These are phyloP conservation scores for Mitragyna speciosa DNA, from an alignment of 257 asterid genomes.

Conservation along the genomic window DNA sequence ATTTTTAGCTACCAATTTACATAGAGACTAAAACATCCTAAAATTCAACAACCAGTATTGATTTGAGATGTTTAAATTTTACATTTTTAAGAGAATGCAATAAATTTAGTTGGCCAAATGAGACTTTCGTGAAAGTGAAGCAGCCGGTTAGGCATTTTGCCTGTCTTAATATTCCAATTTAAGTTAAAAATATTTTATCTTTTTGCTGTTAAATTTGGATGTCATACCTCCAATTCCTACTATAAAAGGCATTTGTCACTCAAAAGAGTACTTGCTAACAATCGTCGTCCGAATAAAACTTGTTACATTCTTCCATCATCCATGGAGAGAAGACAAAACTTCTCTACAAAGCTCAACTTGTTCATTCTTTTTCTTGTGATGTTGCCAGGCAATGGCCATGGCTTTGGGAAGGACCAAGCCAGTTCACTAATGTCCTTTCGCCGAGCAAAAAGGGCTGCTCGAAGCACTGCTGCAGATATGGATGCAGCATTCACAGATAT, in stretches of 20 bases:
- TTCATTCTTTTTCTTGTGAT: constrained; percentile 13
- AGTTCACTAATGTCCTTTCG: constrained; percentile 33
- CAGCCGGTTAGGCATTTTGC: not conserved
- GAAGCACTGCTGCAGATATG: not conserved
- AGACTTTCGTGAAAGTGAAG: not conserved
- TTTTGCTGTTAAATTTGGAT: not conserved
- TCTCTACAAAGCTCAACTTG: constrained; percentile 12
- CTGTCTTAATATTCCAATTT: not conserved
- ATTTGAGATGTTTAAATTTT: too few relatives aligned
- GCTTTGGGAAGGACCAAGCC: constrained; percentile 30
- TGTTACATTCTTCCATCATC: constrained; percentile 7
- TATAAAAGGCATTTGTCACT: not conserved
- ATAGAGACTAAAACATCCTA: too few relatives aligned
- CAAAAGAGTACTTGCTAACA: not conserved
- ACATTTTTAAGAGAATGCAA: not conserved
- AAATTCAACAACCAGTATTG: too few relatives aligned
- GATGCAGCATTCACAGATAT: constrained; percentile 1
- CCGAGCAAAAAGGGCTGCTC: constrained; percentile 18
- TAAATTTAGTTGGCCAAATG: not conserved
- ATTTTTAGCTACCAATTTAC: too few relatives aligned
- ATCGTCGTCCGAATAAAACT: not conserved
- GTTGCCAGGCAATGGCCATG: constrained; percentile 21
- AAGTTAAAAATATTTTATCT: too few relatives aligned
- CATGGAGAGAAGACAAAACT: constrained; percentile 25
- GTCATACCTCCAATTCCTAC: not conserved